A percentile compares a stretch with the other conserved stretches of the same genome.
Conservation (phyloP, 495 filamentous ascomycete species). For the Talaromyces borbonicus region DNA sequence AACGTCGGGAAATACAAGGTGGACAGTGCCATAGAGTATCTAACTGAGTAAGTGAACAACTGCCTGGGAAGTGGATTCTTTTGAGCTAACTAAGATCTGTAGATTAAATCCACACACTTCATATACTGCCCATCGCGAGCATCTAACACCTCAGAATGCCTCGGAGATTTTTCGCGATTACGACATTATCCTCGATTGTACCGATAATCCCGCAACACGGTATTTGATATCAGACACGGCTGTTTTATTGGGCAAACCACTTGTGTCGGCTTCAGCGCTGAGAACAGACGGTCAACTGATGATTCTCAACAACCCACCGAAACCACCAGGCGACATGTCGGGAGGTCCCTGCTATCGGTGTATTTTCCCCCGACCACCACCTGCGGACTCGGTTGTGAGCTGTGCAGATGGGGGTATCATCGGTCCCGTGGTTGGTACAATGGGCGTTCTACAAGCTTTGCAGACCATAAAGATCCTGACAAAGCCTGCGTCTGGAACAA, state of each 20-base stretch:
- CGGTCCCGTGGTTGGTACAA: conserved; percentile 84
- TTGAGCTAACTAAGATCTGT: too few relatives aligned
- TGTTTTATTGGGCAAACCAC: conserved; percentile 64
- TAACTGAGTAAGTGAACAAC: conserved; percentile 43
- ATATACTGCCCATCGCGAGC: conserved; percentile 49
- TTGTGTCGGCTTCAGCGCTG: conserved; percentile 82
- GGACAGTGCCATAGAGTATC: conserved; percentile 59
- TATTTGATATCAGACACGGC: conserved; percentile 90
- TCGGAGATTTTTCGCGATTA: conserved; percentile 53
- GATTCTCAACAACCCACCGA: conserved; percentile 52
- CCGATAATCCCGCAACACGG: conserved; percentile 80
- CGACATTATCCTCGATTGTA: conserved; percentile 87
- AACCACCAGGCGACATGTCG: conserved; percentile 32
- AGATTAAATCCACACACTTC: conserved; percentile 59
- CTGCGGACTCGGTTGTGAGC: conserved; percentile 61
- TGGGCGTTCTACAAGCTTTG: conserved; percentile 86
- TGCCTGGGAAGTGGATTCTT: too few relatives aligned
- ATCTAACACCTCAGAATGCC: conserved; percentile 56
- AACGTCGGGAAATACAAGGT: conserved; percentile 75
- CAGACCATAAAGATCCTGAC: conserved; percentile 80
- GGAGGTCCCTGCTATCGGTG: conserved; percentile 87
- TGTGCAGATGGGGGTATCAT: conserved; percentile 91
- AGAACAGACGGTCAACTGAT: conserved; percentile 84
- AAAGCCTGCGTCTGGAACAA: conserved; percentile 12
- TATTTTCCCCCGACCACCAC: conserved; percentile 80